Evolutionary conservation across 345 rosid genomes (phyloP).

Genomic region (Eutrema heterophyllum): DNA sequence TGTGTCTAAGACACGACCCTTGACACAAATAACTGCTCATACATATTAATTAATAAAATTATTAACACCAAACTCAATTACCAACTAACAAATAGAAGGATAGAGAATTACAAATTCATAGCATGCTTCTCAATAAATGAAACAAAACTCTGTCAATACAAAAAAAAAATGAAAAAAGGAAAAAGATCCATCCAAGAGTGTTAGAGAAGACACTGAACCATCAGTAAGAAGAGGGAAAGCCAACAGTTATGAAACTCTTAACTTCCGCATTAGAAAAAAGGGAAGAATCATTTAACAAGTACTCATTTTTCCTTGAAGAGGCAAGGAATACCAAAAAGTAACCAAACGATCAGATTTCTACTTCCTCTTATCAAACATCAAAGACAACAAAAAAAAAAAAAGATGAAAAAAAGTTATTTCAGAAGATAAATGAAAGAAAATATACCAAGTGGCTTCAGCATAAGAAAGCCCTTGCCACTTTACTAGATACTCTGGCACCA

Average conservation of each 20-base stretch:
- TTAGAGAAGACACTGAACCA: not conserved
- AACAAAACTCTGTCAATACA: not conserved
- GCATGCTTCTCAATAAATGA: slow-evolving; percentile 1
- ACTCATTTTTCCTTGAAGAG: not conserved
- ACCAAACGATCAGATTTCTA: not conserved
- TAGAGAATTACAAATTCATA: not conserved
- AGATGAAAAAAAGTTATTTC: not conserved
- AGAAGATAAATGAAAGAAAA: not conserved
- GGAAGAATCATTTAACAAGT: not conserved
- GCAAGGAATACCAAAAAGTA: not conserved
- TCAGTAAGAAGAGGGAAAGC: not conserved
- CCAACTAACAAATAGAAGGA: too few species aligned
- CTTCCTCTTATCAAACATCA: not conserved
- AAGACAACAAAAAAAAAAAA: not conserved
- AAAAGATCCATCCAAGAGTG: not conserved
- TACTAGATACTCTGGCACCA: slow-evolving; percentile 89
- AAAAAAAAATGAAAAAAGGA: not conserved
- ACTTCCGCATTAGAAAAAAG: not conserved
- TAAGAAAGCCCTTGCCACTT: slow-evolving; percentile 99
- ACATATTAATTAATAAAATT: too few species aligned
- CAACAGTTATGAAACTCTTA: not conserved
- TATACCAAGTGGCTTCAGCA: slow-evolving; percentile 99
- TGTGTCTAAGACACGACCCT: too few species aligned
- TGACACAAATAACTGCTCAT: too few species aligned
- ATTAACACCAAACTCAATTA: too few species aligned